Evolutionary conservation across 371 early-diverging fungal genomes (phyloP), one percentile per base, ranked within the genome.

Genomic region (Syncephalastrum monosporum): DNA sequence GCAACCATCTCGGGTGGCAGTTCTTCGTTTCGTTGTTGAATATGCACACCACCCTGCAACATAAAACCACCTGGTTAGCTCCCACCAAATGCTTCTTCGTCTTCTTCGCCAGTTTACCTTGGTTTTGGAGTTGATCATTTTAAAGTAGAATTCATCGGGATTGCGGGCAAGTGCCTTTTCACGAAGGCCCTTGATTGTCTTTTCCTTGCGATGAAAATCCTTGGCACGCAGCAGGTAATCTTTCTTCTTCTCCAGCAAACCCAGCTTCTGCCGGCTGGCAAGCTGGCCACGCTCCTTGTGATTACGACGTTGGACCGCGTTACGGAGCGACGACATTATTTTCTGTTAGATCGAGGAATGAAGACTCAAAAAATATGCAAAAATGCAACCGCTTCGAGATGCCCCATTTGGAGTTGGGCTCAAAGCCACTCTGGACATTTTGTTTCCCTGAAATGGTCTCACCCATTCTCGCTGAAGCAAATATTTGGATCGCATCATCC

Each of bases 81-180:
- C 6, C 38, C 8, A 10, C 12, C 5, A 33, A 10, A 33, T 10
- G 10, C 38, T 12, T 10, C 10, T 33, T 41, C 5, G 14, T 54
- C 24, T 19, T 54, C 13, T 27, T 17, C 5, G 33, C 3, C 4
- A 3, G 1, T 25, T 47, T 74, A 77, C 82, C 70, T 87, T 88
- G 42, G 93, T 91, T 58, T 86, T 82, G 21, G 86, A 62, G 56
- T 88, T 90, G 73, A 95, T 84, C 98, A 98, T 98, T 69, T 88
- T 92, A 71, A 91, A 94, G 81, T 97, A 96, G 71, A 98, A 98
- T 80, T 98, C 98, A 75, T 98, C 98, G 6, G 93, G 94, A 82
- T 98, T 98, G 59, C 90, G 78, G 57, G 84, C 79, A 29, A 85
- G 70, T 4, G 98, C 98, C 71, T 93, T 94, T 63, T 91, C 87